Evolutionary conservation across 108 stramenopile species (phyloP).

Genomic region (Skeletonema marinoi): DNA sequence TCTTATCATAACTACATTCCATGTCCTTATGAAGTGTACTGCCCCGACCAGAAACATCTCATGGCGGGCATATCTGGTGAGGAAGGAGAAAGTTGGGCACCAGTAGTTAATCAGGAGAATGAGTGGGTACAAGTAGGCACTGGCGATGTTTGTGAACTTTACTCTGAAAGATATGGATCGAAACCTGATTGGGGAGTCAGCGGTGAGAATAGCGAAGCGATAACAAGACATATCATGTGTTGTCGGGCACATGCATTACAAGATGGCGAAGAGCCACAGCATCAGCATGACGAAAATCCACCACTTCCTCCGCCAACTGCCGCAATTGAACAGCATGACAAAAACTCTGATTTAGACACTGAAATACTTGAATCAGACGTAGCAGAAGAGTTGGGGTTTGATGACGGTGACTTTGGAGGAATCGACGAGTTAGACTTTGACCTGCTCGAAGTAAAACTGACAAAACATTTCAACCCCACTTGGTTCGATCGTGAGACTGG

Average conservation of each 20-base stretch:
- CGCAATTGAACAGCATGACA: not conserved
- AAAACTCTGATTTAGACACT: not conserved
- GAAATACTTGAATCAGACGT: not conserved
- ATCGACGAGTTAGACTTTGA: not conserved
- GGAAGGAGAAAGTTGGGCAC: constrained; percentile 43
- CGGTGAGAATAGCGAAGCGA: constrained; percentile 16
- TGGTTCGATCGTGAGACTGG: constrained; percentile 30
- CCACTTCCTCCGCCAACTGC: not conserved
- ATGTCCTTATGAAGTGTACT: constrained; percentile 45
- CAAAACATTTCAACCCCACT: constrained; percentile 17
- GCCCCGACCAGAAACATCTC: constrained; percentile 19
- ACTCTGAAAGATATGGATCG: constrained; percentile 16
- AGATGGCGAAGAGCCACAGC: not conserved
- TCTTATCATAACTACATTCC: constrained; percentile 33
- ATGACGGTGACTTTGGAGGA: too few species aligned
- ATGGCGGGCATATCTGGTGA: not conserved
- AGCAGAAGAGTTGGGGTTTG: not conserved
- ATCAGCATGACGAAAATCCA: constrained; percentile 3
- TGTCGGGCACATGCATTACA: constrained; percentile 25
- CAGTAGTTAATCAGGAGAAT: constrained; percentile 32
- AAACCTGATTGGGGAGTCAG: constrained; percentile 29
- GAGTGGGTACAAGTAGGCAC: constrained; percentile 50
- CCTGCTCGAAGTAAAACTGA: constrained; percentile 4
- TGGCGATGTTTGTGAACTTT: constrained; percentile 26
- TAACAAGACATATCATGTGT: constrained; percentile 48